Conservation (phyloP, 805 yeast genomes). For the Isabelozyma heimii region DNA sequence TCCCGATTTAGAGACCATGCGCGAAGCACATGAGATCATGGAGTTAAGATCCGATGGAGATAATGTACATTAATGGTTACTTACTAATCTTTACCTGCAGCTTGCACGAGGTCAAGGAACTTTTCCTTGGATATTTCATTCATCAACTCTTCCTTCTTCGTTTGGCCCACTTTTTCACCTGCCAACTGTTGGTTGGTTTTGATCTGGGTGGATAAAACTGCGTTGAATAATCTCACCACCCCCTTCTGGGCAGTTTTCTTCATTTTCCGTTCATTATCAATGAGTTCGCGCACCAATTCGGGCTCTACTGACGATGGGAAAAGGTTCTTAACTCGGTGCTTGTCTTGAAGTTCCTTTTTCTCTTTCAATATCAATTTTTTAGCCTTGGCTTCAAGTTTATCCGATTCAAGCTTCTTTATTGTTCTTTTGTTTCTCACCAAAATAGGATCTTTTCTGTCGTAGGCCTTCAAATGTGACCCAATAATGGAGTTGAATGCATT, state of each 20-base stretch:
- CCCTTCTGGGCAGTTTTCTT: conserved; percentile 86
- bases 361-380: conserved; percentile 67
- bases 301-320: conserved; percentile 61
- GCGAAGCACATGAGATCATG: too few species aligned
- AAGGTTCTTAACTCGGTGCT: conserved; percentile 64
- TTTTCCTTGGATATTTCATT: conserved; percentile 85
- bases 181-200: conserved; percentile 50
- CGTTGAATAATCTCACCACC: conserved; percentile 81
- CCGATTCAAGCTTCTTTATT: conserved; percentile 70
- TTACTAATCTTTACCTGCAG: conserved; percentile 51
- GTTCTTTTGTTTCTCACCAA: conserved; percentile 78
- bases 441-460: conserved; percentile 86
- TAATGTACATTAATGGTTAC: too few species aligned
- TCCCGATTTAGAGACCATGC: too few species aligned
- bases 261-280: conserved; percentile 67
- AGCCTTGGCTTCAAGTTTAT: conserved; percentile 82
- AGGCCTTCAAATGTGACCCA: conserved; percentile 82
- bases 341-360: conserved; percentile 63
- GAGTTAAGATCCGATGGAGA: too few species aligned
- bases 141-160: conserved; percentile 57
- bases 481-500: conserved; percentile 80
- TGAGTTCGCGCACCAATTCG: conserved; percentile 50
- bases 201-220: conserved; percentile 75
- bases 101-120: conserved; percentile 82
- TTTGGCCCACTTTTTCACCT: conserved; percentile 43